These are phyloP conservation scores for Psilocybe subaeruginosa DNA, from an alignment of 768 basidiomycete species.

Conservation along the genomic window DNA sequence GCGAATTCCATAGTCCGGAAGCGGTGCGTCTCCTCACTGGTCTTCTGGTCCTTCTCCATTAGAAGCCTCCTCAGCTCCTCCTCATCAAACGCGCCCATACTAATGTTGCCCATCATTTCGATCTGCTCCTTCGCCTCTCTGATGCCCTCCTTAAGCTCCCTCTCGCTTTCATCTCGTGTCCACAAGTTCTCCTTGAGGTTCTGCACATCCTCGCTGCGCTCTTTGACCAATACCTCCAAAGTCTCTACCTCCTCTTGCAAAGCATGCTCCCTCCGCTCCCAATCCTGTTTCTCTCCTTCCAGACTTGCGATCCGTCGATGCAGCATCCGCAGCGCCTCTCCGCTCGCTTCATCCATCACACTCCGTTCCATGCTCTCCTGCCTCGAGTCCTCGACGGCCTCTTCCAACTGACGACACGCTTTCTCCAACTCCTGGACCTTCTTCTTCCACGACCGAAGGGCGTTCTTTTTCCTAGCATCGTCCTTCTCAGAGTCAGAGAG, in stretches of 20 bases:
- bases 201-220: constrained; percentile 45
- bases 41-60: constrained; percentile 43
- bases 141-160: constrained; percentile 56
- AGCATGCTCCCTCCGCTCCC: constrained; percentile 42
- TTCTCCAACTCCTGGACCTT: constrained; percentile 77
- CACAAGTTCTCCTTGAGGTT: constrained; percentile 47
- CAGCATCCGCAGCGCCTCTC: constrained; percentile 77
- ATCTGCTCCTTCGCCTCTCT: constrained; percentile 62
- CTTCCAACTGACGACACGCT: constrained; percentile 69
- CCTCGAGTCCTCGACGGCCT: constrained; percentile 85
- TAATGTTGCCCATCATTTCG: constrained; percentile 55
- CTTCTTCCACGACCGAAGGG: constrained; percentile 70
- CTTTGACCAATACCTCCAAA: constrained; percentile 50
- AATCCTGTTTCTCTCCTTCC: constrained; percentile 64
- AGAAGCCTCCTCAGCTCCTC: constrained; percentile 43
- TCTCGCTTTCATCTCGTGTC: constrained; percentile 55
- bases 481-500: constrained; percentile 62
- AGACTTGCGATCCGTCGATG: constrained; percentile 81
- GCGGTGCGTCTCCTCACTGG: constrained; percentile 42
- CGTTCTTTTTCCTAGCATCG: constrained; percentile 56
- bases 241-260: constrained; percentile 49
- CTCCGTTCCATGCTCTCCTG: constrained; percentile 82
- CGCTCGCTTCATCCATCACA: constrained; percentile 82
- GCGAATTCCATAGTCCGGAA: constrained; percentile 42
- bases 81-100: constrained; percentile 43